Evolutionary conservation across 441 rosid genomes (phyloP).

Genomic region (Euphorbia celastroides): DNA sequence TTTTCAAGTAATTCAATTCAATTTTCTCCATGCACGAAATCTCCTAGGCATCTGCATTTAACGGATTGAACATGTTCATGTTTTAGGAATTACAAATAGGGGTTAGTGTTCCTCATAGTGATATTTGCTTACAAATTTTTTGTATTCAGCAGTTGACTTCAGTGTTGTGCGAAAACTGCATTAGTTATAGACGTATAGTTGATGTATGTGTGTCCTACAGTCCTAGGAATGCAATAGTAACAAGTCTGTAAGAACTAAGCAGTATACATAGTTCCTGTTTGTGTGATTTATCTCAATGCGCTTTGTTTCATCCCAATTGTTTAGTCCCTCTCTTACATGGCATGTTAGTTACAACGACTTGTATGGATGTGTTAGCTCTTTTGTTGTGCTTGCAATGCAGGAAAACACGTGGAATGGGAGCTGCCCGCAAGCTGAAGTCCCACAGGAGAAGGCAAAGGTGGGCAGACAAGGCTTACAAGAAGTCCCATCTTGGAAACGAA

Average conservation of each 20-base stretch:
- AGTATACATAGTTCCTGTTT: background rate
- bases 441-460: constrained; percentile 55
- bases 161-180: background rate
- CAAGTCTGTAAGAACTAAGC: background rate
- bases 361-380: background rate
- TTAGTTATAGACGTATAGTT: too few relatives aligned
- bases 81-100: too few relatives aligned
- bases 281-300: background rate
- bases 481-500: constrained; percentile 57
- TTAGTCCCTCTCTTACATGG: background rate
- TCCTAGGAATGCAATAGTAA: background rate
- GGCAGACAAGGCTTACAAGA: constrained; percentile 63
- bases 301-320: background rate
- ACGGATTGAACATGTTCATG: too few relatives aligned
- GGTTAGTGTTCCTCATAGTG: background rate
- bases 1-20: too few relatives aligned
- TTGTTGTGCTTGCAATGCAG: constrained; percentile 18
- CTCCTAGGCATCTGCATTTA: too few relatives aligned
- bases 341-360: background rate
- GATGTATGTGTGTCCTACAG: too few relatives aligned
- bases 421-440: constrained; percentile 55
- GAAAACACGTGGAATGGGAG: constrained; percentile 64
- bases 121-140: background rate
- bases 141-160: background rate
- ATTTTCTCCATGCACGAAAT: too few relatives aligned